phyloP scores from a whole-genome alignment of 176 grass and related monocot species.

The Eragrostis curvula region DNA sequence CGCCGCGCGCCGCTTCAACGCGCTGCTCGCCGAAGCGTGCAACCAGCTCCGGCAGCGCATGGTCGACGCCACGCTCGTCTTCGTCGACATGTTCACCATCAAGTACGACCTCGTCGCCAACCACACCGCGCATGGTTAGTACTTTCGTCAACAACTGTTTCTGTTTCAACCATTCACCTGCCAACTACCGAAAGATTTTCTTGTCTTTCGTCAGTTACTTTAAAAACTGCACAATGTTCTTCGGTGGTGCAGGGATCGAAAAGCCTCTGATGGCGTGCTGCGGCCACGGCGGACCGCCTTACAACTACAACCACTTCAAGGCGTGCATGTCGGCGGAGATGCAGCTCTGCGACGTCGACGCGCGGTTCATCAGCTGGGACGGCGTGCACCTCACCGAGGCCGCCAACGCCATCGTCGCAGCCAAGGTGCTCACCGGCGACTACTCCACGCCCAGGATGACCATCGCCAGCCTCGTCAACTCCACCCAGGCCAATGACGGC shows the following conservation, averaged over 20 bases:
- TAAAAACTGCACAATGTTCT: no score
- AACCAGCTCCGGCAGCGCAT: constrained; percentile 40
- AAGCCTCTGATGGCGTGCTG: constrained; percentile 79
- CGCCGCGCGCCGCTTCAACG: constrained; percentile 53
- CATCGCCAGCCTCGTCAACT: constrained; percentile 56
- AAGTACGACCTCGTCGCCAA: constrained; percentile 70
- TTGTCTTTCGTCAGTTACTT: no score
- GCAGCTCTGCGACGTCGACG: constrained; percentile 58
- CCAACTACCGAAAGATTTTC: no score
- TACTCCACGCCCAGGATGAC: constrained; percentile 69
- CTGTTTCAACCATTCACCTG: no score
- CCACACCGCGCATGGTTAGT: constrained; percentile 39
- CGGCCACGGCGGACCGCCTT: constrained; percentile 73
- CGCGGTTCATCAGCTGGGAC: constrained; percentile 77
- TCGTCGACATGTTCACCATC: constrained; percentile 54
- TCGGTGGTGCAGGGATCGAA: constrained; percentile 44
- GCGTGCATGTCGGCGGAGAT: constrained; percentile 55
- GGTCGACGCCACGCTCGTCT: constrained; percentile 56
- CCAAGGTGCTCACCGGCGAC: constrained; percentile 63
- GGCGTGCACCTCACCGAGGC: constrained; percentile 76
- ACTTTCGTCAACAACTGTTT: no score
- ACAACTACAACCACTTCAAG: constrained; percentile 77
- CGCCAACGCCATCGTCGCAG: constrained; percentile 58
- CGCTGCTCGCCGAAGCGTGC: constrained; percentile 16
- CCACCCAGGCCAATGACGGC: constrained; percentile 41